These are phyloP conservation scores for Tetrahymena elliotti DNA, from an alignment of 73 alveolate genomes.

Conservation along the genomic window DNA sequence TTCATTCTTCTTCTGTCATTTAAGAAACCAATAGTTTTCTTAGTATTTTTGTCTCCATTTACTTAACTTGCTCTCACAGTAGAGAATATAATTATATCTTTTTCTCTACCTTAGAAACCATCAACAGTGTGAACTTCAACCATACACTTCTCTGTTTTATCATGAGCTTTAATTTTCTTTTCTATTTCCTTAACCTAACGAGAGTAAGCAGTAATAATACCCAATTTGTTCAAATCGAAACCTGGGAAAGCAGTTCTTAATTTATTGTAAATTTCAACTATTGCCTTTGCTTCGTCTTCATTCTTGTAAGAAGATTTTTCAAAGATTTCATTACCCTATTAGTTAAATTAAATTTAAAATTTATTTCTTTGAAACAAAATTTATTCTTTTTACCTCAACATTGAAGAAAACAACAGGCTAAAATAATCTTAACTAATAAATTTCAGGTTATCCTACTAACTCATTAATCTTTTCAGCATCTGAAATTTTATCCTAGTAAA, in stretches of 20 bases:
- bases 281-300: constrained; percentile 29
- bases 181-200: constrained; percentile 38
- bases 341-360: neutral
- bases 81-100: constrained; percentile 80
- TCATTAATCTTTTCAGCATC: constrained; percentile 18
- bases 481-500: constrained; percentile 27
- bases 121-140: constrained; percentile 88
- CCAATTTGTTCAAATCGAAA: constrained; percentile 19
- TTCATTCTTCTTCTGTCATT: constrained; percentile 92
- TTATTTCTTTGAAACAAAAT: no score
- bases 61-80: constrained; percentile 66
- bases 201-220: constrained; percentile 52
- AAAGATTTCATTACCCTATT: constrained; percentile 34
- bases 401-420: constrained; percentile 41
- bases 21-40: constrained; percentile 71
- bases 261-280: constrained; percentile 17
- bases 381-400: constrained; percentile 1
- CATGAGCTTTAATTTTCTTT: constrained; percentile 7
- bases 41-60: constrained; percentile 29
- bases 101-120: constrained; percentile 93
- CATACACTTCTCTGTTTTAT: constrained; percentile 1
- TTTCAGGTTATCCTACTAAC: constrained; percentile 16
- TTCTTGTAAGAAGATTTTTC: constrained; percentile 36
- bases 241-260: constrained; percentile 20
- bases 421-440: constrained; percentile 21